phyloP scores from a whole-genome alignment of 169 alveolate species.

The Plasmodium gallinaceum region DNA sequence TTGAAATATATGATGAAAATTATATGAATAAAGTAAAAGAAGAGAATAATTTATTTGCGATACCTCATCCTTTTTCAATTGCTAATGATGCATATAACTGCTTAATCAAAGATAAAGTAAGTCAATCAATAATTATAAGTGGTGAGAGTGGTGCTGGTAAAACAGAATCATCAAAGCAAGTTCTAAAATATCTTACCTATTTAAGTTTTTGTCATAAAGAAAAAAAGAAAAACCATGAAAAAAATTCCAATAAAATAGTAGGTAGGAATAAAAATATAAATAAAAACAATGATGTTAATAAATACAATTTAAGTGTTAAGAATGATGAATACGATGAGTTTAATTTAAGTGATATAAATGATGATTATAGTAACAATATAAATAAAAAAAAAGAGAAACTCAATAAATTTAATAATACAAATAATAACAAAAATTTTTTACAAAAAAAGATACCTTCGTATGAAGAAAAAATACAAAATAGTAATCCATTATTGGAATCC shows the following conservation, averaged over 20 bases:
- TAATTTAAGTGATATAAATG: not conserved
- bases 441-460: slow-evolving; percentile 20
- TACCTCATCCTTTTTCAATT: slow-evolving; percentile 91
- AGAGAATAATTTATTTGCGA: slow-evolving; percentile 84
- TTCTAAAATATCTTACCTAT: slow-evolving; percentile 86
- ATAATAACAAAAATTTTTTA: not conserved
- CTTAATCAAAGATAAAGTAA: slow-evolving; percentile 80
- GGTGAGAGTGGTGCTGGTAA: slow-evolving; percentile 99
- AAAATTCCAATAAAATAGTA: not conserved
- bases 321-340: slow-evolving; percentile 5
- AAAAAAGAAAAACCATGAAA: slow-evolving; percentile 5
- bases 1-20: slow-evolving; percentile 84
- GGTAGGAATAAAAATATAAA: not conserved
- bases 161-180: slow-evolving; percentile 98
- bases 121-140: slow-evolving; percentile 97
- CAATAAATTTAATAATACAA: not conserved
- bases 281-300: not conserved
- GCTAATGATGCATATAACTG: slow-evolving; percentile 90
- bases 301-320: slow-evolving; percentile 7
- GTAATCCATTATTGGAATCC: slow-evolving; percentile 98
- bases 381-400: slow-evolving; percentile 15
- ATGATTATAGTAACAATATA: not conserved
- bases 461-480: slow-evolving; percentile 89
- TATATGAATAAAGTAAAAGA: slow-evolving; percentile 81
- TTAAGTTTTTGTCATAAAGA: slow-evolving; percentile 54